Evolutionary conservation across 2,329 filamentous ascomycete genomes (phyloP), one percentile per base, ranked within the genome.

Genomic region (Camillea tinctor): DNA sequence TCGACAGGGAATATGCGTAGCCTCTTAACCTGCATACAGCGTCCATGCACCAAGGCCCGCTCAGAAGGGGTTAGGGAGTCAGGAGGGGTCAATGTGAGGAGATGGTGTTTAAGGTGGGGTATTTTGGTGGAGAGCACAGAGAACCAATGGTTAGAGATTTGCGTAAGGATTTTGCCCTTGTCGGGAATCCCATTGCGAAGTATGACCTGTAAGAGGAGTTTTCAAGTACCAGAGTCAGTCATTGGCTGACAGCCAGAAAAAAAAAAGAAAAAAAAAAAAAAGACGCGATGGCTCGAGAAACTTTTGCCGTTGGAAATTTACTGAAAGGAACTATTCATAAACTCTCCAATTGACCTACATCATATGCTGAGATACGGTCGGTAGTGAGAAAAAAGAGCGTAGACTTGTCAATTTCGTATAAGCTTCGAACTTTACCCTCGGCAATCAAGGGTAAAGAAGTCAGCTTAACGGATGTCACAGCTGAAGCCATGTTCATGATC

Each of bases 321-420:
- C 26, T 30, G 26, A 30, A 11, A 7, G 26, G 13, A 26, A 30
- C 26, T 30, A 11, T 9, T 30, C 26, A 30, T 30, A 30, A 30
- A 7, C 7, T 11, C 13, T 30, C 26, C 6, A 19, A 22, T 24
- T 51, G 11, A 15, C 50, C 3, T 24, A 96, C 92, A 82, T 97
- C 94, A 81, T 93, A 97, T 58, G 94, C 94, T 21, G 92, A 96
- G 74, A 97, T 95, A 66, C 94, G 89, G 78, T 97, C 93, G 17
- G 91, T 90, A 19, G 91, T 90, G 57, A 93, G 87, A 73, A 96
- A 94, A 59, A 96, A 87, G 5, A 96, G 84, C 1, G 86, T 89
- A 59, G 84, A 77, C 36, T 85, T 79, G 72, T 91, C 86, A 57
- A 96, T 79, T 61, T 84, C 81, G 75, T 92, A 96, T 40, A 96